A percentile compares a stretch with the other conserved stretches of the same genome.
Evolutionary conservation across 257 asterid genomes (phyloP).

Genomic region (Solanum medicagineum): DNA sequence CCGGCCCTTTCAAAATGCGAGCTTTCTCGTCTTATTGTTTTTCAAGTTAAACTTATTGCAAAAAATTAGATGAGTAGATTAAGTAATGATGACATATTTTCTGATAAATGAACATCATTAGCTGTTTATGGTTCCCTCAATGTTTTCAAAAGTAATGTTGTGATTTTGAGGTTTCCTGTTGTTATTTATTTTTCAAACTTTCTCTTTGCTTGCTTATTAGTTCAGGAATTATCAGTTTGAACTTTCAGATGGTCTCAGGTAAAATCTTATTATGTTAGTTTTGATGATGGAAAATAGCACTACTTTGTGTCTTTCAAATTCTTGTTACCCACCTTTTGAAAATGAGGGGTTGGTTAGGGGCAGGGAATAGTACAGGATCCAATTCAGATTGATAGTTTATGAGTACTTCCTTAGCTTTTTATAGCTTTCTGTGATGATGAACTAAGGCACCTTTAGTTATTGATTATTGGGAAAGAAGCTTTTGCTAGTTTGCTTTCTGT

Average conservation of each 20-base stretch:
- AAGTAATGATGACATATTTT: not conserved
- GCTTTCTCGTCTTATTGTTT: too few relatives aligned
- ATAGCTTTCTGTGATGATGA: not conserved
- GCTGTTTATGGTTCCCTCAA: not conserved
- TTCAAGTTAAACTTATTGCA: not conserved
- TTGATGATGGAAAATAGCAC: too few relatives aligned
- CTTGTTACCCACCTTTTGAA: too few relatives aligned
- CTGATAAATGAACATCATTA: not conserved
- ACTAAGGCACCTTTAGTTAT: not conserved
- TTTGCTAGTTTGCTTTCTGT: not conserved
- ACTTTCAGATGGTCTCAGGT: too few relatives aligned
- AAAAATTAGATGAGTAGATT: not conserved
- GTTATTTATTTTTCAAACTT: too few relatives aligned
- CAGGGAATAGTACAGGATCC: not conserved
- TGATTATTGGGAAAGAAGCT: not conserved
- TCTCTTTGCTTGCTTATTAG: too few relatives aligned
- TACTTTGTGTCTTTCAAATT: too few relatives aligned
- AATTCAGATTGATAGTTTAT: not conserved
- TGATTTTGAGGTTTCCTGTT: not conserved
- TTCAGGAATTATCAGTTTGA: too few relatives aligned
- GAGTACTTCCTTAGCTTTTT: not conserved
- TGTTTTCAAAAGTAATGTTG: not conserved
- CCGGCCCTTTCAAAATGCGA: too few relatives aligned
- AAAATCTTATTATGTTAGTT: too few relatives aligned
- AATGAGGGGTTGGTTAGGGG: not conserved